Percentiles rank a stretch among this genome's conserved stretches.
Evolutionary conservation across 73 alveolate species (phyloP).

Genomic region (Tetrahymena malaccensis): DNA sequence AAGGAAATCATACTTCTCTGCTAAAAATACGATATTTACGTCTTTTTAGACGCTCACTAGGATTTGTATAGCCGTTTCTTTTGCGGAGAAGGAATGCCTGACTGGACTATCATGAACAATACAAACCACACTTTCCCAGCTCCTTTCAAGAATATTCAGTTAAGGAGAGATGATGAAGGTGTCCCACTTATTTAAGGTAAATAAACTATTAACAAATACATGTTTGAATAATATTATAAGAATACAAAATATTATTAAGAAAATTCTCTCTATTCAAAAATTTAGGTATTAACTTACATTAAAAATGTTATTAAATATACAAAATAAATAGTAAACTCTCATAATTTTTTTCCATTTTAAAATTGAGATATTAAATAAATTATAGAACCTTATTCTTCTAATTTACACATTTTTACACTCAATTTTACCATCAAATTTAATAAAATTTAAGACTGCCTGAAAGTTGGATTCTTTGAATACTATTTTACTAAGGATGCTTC

Average conservation of each 20-base stretch:
- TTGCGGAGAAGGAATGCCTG: constrained; percentile 93
- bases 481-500: constrained; percentile 66
- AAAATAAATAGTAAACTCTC: neutral
- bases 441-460: constrained; percentile 54
- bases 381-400: neutral
- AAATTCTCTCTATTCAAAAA: neutral
- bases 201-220: neutral
- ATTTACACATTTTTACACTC: neutral
- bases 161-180: constrained; percentile 52
- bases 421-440: neutral
- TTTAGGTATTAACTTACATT: neutral
- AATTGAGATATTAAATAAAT: no score
- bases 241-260: neutral
- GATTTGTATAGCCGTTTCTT: constrained; percentile 73
- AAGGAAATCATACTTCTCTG: constrained; percentile 60
- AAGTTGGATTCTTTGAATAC: constrained; percentile 42
- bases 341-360: no score
- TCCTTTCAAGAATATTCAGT: constrained; percentile 12
- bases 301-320: neutral
- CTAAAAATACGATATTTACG: constrained; percentile 72
- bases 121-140: constrained; percentile 23
- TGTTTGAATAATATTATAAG: neutral
- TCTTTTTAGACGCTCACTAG: constrained; percentile 83
- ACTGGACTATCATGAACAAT: constrained; percentile 57
- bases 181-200: constrained; percentile 26